Percentiles rank a stretch among this genome's conserved stretches.
phyloP scores from a whole-genome alignment of 73 alveolate genomes.

The Paramecium bursaria region DNA sequence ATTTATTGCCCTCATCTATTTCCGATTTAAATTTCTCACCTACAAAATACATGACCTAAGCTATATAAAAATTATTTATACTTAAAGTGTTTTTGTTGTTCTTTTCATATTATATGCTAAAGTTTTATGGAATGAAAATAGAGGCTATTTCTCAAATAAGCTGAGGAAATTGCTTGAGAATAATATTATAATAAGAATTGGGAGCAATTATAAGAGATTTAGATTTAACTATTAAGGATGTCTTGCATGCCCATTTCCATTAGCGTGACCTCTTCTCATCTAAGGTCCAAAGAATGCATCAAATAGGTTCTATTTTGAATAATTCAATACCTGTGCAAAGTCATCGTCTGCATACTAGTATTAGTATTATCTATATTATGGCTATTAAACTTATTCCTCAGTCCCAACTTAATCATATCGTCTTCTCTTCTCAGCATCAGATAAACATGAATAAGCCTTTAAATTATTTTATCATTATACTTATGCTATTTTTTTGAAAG shows the following conservation, averaged over 20 bases:
- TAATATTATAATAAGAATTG: neutral
- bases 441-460: slow-evolving; percentile 82
- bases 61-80: neutral
- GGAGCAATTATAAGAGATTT: neutral
- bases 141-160: neutral
- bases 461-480: too few relatives aligned
- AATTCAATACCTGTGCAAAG: slow-evolving; percentile 10
- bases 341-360: slow-evolving; percentile 40
- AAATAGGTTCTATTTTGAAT: slow-evolving; percentile 20
- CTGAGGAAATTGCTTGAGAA: neutral
- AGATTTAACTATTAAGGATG: neutral
- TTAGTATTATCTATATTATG: neutral
- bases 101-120: neutral
- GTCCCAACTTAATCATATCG: slow-evolving; percentile 84
- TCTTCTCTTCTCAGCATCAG: slow-evolving; percentile 84
- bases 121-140: slow-evolving; percentile 12
- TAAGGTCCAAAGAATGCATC: slow-evolving; percentile 35
- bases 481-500: slow-evolving; percentile 93
- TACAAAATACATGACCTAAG: slow-evolving; percentile 49
- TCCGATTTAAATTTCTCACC: slow-evolving; percentile 3
- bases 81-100: slow-evolving; percentile 41
- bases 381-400: slow-evolving; percentile 18
- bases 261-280: neutral
- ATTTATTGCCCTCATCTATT: neutral
- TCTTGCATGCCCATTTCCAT: neutral